These are phyloP conservation scores for Xerocomus minutiporus DNA, from an alignment of 1,284 basidiomycete genomes.

Conservation along the genomic window DNA sequence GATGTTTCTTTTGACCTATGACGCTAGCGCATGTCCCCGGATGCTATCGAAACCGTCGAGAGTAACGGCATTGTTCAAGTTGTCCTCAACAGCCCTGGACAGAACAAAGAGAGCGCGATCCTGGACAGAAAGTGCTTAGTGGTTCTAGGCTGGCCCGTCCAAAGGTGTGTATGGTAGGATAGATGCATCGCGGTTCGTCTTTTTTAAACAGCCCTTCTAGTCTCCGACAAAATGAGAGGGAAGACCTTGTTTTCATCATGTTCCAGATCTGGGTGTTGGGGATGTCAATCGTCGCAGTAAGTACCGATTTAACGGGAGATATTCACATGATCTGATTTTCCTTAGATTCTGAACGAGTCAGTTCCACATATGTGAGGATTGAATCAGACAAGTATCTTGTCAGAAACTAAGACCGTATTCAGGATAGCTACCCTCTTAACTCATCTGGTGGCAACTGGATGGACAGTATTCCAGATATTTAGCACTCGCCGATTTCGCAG, in stretches of 20 bases:
- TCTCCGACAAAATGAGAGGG: conserved; percentile 66
- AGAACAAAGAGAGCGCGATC: conserved; percentile 32
- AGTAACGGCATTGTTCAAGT: conserved; percentile 39
- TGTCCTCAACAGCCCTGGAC: conserved; percentile 41
- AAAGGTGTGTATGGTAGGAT: conserved; percentile 38
- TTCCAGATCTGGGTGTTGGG: conserved; percentile 80
- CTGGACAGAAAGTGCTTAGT: conserved; percentile 48
- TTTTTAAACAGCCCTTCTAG: conserved; percentile 34
- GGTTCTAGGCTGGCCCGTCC: conserved; percentile 63
- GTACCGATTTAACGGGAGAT: conserved; percentile 7
- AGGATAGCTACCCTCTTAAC: conserved; percentile 64
- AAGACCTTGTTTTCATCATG: conserved; percentile 70
- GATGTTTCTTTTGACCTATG: conserved; percentile 7
- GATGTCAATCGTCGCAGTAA: conserved; percentile 68
- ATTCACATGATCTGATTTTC: conserved; percentile 2
- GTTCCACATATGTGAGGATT: conserved; percentile 63
- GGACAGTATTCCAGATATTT: conserved; percentile 63
- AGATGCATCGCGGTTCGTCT: neutral
- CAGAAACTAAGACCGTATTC: neutral
- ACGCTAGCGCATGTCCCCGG: conserved; percentile 3
- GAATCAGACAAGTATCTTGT: neutral
- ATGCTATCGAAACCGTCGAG: conserved; percentile 5
- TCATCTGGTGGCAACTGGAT: conserved; percentile 64
- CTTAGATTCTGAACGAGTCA: conserved; percentile 65
- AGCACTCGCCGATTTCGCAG: conserved; percentile 54